These are phyloP conservation scores for Dryas drummondii DNA, from an alignment of 306 rosid genomes.

Conservation along the genomic window DNA sequence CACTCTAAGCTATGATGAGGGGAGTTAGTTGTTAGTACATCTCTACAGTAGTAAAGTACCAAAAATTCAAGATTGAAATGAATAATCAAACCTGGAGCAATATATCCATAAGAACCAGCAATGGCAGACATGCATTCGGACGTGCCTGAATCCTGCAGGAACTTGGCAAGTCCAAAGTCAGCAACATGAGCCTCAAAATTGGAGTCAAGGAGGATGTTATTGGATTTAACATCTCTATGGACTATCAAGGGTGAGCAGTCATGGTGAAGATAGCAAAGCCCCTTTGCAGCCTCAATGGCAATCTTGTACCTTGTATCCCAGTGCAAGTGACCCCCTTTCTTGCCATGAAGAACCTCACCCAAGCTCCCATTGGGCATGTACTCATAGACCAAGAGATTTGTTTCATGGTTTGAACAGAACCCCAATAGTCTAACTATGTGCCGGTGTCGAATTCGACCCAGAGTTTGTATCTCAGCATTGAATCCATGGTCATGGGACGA, in stretches of 20 bases:
- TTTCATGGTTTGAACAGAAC: conserved; percentile 92
- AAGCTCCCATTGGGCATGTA: conserved; percentile 98
- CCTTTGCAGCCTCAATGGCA: conserved; percentile 94
- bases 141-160: conserved; percentile 95
- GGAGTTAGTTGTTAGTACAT: conserved; percentile 12
- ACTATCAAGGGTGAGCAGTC: conserved; percentile 94
- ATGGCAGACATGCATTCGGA: conserved; percentile 99
- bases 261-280: conserved; percentile 95
- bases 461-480: conserved; percentile 94
- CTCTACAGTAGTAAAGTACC: conserved; percentile 7
- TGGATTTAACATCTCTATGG: conserved; percentile 91
- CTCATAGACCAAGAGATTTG: conserved; percentile 90
- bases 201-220: conserved; percentile 90
- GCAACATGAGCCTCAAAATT: conserved; percentile 94
- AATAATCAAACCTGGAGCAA: conserved; percentile 75
- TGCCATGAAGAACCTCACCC: conserved; percentile 95
- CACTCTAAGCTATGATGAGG: conserved; percentile 27
- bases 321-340: conserved; percentile 91
- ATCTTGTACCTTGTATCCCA: conserved; percentile 92
- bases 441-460: conserved; percentile 87
- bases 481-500: conserved; percentile 97
- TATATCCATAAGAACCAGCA: conserved; percentile 98
- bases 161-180: conserved; percentile 98
- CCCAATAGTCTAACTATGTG: conserved; percentile 91
- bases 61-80: conserved; percentile 18